phyloP scores from a whole-genome alignment of 2,329 filamentous ascomycete species.

The Zelopaecilomyces penicillatus region DNA sequence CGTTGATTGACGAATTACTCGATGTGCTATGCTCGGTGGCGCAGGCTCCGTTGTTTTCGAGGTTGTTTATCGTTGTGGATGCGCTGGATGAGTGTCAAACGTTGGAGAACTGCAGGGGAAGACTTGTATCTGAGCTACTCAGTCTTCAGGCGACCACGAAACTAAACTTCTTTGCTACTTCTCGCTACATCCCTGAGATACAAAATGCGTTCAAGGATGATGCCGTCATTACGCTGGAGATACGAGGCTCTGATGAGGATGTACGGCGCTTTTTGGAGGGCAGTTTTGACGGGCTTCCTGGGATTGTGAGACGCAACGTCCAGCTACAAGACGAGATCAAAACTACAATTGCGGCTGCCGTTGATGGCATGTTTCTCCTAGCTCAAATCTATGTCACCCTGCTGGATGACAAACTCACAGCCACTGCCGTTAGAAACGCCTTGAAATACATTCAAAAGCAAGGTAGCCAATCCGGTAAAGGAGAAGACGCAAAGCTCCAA shows the following conservation, averaged over 20 bases:
- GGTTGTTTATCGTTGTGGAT: constrained; percentile 2
- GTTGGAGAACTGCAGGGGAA: background rate
- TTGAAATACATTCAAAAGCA: background rate
- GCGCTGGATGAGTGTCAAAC: constrained; percentile 1
- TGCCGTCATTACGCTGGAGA: background rate
- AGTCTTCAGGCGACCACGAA: background rate
- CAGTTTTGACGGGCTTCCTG: background rate
- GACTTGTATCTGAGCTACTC: background rate
- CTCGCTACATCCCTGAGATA: background rate
- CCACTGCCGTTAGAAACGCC: background rate
- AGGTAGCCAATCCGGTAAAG: background rate
- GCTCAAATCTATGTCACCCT: background rate
- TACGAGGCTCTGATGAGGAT: background rate
- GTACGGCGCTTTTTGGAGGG: background rate
- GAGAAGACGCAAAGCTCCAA: background rate
- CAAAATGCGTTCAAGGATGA: background rate
- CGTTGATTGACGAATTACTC: background rate
- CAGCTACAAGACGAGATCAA: background rate
- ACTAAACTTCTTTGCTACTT: constrained; percentile 1
- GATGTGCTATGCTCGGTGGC: background rate
- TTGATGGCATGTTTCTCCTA: constrained; percentile 3
- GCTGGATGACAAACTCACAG: background rate
- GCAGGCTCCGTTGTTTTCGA: background rate
- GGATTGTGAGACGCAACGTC: background rate
- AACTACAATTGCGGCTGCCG: background rate